Evolutionary conservation across 305 asterid species (phyloP).

Genomic region (Euphrasia arctica): DNA sequence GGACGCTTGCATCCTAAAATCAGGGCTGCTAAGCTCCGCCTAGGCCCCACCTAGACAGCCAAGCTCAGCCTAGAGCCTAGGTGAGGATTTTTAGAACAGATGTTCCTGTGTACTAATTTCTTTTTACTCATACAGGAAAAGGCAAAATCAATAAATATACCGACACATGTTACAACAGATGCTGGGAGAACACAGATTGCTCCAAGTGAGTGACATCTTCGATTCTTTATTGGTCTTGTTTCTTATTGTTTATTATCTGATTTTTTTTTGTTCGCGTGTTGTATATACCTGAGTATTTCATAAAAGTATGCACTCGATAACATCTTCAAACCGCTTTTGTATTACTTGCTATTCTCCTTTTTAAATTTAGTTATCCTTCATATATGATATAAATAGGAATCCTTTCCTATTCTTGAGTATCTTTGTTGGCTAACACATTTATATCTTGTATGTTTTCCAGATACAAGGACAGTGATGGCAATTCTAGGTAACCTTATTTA

Average conservation of each 20-base stretch:
- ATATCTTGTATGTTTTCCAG: constrained; percentile 43
- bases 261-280: not conserved
- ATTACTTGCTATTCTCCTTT: constrained; percentile 9
- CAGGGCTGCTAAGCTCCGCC: too few species aligned
- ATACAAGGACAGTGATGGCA: constrained; percentile 98
- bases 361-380: too few species aligned
- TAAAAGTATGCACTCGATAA: constrained; percentile 8
- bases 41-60: too few species aligned
- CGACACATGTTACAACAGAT: constrained; percentile 82
- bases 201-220: constrained; percentile 61
- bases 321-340: not conserved
- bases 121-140: constrained; percentile 51
- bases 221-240: not conserved
- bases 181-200: constrained; percentile 99
- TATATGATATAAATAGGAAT: too few species aligned
- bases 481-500: constrained; percentile 59
- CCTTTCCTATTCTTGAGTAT: not conserved
- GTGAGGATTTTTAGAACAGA: not conserved
- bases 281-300: constrained; percentile 9
- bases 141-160: constrained; percentile 73
- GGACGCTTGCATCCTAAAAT: too few species aligned
- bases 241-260: constrained; percentile 1
- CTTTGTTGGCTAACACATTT: constrained; percentile 24
- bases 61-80: too few species aligned
- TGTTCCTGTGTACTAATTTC: constrained; percentile 9